A percentile compares a stretch with the other conserved stretches of the same genome.
phyloP scores from a whole-genome alignment of 179 eudicot species.

The Dionaea muscipula region DNA sequence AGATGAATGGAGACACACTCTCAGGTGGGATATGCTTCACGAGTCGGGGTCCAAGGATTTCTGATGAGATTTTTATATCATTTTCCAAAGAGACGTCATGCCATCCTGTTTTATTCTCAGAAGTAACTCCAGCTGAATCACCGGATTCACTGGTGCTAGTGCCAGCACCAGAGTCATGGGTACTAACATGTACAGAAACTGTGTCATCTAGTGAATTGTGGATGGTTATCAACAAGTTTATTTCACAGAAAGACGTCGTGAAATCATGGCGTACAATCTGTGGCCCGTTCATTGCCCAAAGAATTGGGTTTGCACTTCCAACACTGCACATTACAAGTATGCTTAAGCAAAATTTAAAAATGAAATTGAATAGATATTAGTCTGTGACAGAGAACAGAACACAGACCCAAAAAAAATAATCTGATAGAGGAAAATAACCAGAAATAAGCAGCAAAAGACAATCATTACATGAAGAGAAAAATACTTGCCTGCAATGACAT shows the following conservation, averaged over 20 bases:
- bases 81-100: constrained; percentile 42
- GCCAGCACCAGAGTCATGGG: constrained; percentile 26
- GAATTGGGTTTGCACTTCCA: constrained; percentile 52
- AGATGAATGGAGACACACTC: constrained; percentile 55
- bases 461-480: too few relatives aligned
- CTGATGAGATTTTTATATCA: constrained; percentile 37
- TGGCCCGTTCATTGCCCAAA: constrained; percentile 80
- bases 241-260: constrained; percentile 43
- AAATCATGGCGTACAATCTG: constrained; percentile 54
- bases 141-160: constrained; percentile 16
- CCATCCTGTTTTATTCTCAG: constrained; percentile 70
- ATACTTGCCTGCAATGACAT: constrained; percentile 72
- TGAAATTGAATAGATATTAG: not conserved
- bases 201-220: constrained; percentile 49
- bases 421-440: too few relatives aligned
- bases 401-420: too few relatives aligned
- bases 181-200: constrained; percentile 36
- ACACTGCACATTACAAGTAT: constrained; percentile 41
- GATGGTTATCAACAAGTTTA: constrained; percentile 51
- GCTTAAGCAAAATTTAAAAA: not conserved
- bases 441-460: too few relatives aligned
- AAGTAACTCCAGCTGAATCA: constrained; percentile 19
- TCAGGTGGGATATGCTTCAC: constrained; percentile 24
- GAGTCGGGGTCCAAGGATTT: constrained; percentile 17
- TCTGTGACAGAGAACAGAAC: not conserved